Evolutionary conservation across 805 yeast genomes (phyloP).

Genomic region (Saturnispora bothae): DNA sequence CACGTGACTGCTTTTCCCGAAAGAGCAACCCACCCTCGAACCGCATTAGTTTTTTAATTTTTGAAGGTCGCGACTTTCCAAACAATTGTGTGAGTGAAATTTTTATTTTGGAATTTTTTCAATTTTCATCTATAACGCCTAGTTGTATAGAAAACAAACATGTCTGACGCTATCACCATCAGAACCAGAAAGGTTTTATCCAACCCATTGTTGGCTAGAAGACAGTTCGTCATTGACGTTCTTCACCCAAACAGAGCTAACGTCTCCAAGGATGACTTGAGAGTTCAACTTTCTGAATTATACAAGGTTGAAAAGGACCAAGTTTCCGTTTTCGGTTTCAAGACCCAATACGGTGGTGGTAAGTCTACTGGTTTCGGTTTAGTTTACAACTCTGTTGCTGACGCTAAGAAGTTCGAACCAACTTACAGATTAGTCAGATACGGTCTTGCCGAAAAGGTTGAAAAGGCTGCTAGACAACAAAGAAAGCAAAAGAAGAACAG

Average conservation of each 20-base stretch:
- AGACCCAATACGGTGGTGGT: constrained; percentile 99
- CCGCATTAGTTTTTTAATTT: constrained; percentile 2
- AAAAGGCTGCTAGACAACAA: constrained; percentile 98
- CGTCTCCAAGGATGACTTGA: constrained; percentile 98
- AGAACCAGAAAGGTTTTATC: constrained; percentile 99
- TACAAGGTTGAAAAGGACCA: constrained; percentile 61
- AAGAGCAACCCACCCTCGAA: constrained; percentile 1
- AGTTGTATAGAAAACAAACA: background rate
- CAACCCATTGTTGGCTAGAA: constrained; percentile 98
- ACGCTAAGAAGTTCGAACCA: constrained; percentile 98
- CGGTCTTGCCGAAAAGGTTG: constrained; percentile 94
- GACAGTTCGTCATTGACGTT: constrained; percentile 99
- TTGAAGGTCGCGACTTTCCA: too few relatives aligned
- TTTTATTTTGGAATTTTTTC: constrained; percentile 4
- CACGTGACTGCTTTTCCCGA: constrained; percentile 3
- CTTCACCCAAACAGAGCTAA: constrained; percentile 99
- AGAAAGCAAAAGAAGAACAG: constrained; percentile 99
- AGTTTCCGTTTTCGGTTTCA: constrained; percentile 95
- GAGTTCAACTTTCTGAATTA: constrained; percentile 55
- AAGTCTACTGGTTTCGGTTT: constrained; percentile 99
- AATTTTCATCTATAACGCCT: background rate
- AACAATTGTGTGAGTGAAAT: too few relatives aligned
- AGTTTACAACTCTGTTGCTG: constrained; percentile 95
- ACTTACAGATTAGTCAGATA: constrained; percentile 97
- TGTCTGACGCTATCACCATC: constrained; percentile 99